These are phyloP conservation scores for Albugo laibachii DNA, from an alignment of 352 stramenopile species.

Conservation along the genomic window DNA sequence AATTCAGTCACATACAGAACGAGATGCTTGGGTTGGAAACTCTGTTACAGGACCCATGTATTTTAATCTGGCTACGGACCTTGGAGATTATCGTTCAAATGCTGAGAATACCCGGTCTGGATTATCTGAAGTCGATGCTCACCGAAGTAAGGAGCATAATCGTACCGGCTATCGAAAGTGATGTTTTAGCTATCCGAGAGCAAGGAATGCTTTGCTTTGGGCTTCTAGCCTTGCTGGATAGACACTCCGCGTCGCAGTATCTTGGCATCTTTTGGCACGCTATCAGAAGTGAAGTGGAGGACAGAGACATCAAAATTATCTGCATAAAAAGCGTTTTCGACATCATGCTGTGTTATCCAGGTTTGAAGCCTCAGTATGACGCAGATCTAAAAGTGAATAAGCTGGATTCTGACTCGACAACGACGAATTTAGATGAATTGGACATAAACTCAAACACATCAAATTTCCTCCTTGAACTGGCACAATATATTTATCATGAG, in stretches of 20 bases:
- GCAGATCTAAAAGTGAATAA: slow-evolving; percentile 5
- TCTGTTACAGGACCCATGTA: slow-evolving; percentile 39
- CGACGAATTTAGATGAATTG: not conserved
- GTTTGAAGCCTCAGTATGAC: slow-evolving; percentile 30
- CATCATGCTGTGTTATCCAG: slow-evolving; percentile 37
- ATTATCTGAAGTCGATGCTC: not conserved
- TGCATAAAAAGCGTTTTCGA: slow-evolving; percentile 53
- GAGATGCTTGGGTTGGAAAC: slow-evolving; percentile 51
- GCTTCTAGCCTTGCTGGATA: slow-evolving; percentile 48
- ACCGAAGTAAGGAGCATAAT: slow-evolving; percentile 18
- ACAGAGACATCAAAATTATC: slow-evolving; percentile 55
- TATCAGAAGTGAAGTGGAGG: slow-evolving; percentile 58
- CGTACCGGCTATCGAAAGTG: slow-evolving; percentile 51
- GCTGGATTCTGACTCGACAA: not conserved
- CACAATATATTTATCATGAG: slow-evolving; percentile 24
- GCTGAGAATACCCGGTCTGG: slow-evolving; percentile 23
- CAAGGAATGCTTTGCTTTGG: slow-evolving; percentile 52
- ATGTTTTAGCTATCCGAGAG: slow-evolving; percentile 48
- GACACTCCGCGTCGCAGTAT: slow-evolving; percentile 38
- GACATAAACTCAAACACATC: slow-evolving; percentile 21
- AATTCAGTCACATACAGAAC: slow-evolving; percentile 33
- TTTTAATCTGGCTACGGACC: slow-evolving; percentile 48
- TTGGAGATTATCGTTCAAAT: slow-evolving; percentile 56
- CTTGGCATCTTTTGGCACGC: slow-evolving; percentile 62
- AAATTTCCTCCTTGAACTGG: slow-evolving; percentile 33